Evolutionary conservation across 768 basidiomycete genomes (phyloP), one percentile per base, ranked within the genome.

Genomic region (Kwoniella botswanensis): DNA sequence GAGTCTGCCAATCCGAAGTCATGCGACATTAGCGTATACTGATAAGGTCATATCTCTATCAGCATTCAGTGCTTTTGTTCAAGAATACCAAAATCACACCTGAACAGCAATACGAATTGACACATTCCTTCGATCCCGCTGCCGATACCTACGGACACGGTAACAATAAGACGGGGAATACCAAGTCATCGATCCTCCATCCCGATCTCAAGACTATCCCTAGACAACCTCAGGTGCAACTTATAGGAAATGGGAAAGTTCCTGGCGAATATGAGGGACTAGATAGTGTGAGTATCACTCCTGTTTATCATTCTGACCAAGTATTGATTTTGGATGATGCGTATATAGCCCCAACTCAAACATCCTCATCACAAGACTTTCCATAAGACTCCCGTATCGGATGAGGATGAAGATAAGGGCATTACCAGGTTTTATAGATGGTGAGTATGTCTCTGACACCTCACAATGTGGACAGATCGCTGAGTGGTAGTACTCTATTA

Each of bases 161-260:
- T 2, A 93, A 93, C 83, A 92, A 93, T 86, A 92, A 93, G 86
- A 93, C 91, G 0, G 88, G 89, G 65, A 84, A 85, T 55, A 89
- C 89, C 22, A 88, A 87, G 76, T 90, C 90, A 78, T 93, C 93
- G 3, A 91, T 94, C 76, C 88, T 94, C 15, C 92, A 93, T 79
- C 92, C 93, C 0, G 92, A 94, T 81, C 88, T 94, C 76, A 95
- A 93, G 86, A 94, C 92, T 50, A 93, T 96, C 71, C 93, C 94
- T 0, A 88, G 90, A 24, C 89, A 91, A 1, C 92, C 92, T 1
- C 92, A 94, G 79, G 94, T 96, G 1, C 94, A 96, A 82, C 89
- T 95, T 65, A 94, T 95, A 79, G 93, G 93, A 9, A 94, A 94
- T 77, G 93, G 94, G 7, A 88, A 85, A 0, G 90, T 93, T 12